Base-by-base conservation (phyloP, 2,329 filamentous ascomycete genomes). In the Saccharata proteae region DNA sequence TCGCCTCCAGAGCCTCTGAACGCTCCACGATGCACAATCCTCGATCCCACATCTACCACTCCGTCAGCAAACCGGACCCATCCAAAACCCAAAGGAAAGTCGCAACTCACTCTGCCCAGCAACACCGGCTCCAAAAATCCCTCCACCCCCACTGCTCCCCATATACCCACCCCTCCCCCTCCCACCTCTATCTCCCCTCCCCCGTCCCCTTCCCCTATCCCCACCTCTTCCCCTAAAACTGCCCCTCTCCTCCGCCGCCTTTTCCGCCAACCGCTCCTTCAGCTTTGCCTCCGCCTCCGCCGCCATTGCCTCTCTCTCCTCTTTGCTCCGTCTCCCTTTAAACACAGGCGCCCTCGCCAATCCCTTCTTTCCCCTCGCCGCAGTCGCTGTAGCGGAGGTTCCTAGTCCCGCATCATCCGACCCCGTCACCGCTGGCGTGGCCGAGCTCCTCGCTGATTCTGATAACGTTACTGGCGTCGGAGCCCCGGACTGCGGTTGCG, bases 241-340 rank as follows among this genome's bases (percentile, higher is more conserved):
- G 40, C 35, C 46, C 40, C 33, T 41, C 28, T 44, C 49, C 23
- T 52, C 47, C 10, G 47, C 48, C 14, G 48, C 50, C 7, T 48
- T 42, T 26, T 56, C 49, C 14, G 45, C 49, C 14, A 50, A 49
- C 33, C 58, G 50, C 27, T 52, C 50, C 14, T 47, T 44, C 30
- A 58, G 55, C 22, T 57, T 49, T 29, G 55, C 56, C 15, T 49
- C 42, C 21, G 52, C 52, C 26, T 53, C 52, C 21, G 57, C 54
- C 35, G 57, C 56, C 15, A 57, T 45, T 29, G 61, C 58, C 17
- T 57, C 59, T 35, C 61, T 50, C 26, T 58, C 55, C 24, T 57
- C 54, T 38, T 62, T 60, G 37, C 57, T 64, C 32, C 62, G 45
- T 31, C 62, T 51, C 9, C 57, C 59, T 11, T 51, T 57, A 35